Evolutionary conservation across 495 filamentous ascomycete genomes (phyloP), one percentile per base, ranked within the genome.

Genomic region (Neurospora sublineolata): DNA sequence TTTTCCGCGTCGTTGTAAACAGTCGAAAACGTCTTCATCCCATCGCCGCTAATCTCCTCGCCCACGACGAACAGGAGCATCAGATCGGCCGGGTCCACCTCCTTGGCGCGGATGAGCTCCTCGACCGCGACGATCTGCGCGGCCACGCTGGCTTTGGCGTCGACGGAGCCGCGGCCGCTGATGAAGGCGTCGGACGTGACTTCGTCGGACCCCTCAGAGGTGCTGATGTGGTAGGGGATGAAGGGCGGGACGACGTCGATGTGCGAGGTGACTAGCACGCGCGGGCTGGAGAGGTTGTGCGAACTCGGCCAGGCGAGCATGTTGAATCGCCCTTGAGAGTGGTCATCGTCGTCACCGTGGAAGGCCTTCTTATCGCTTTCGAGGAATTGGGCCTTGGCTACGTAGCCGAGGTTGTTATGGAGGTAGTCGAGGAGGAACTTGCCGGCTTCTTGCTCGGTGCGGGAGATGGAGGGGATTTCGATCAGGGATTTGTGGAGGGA

Each of bases 101-200:
- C 80, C 33, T 81, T 74, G 0, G 80, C 67, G 0, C 78, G 72
- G 18, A 94, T 80, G 27, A 93, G 85, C 68, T 90, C 85, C 71
- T 88, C 81, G 3, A 90, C 80, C 6, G 93, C 92, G 67, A 83
- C 86, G 72, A 94, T 85, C 76, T 93, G 91, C 5, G 92, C 85
- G 4, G 95, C 94, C 11, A 99, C 89, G 81, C 89, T 91, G 42
- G 83, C 94, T 79, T 99, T 99, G 72, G 92, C 94, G 78, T 99
- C 94, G 73, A 97, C 94, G 70, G 86, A 88, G 72, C 95, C 94
- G 27, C 94, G 90, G 37, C 94, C 94, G 41, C 85, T 84, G 72
- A 84, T 80, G 37, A 84, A 71, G 0, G 79, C 79, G 67, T 84
- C 77, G 60, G 73, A 74, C 68, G 75, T 74, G 64, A 79, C 70